Evolutionary conservation across 2,329 filamentous ascomycete species (phyloP).

Genomic region (Fusarium aywerte): DNA sequence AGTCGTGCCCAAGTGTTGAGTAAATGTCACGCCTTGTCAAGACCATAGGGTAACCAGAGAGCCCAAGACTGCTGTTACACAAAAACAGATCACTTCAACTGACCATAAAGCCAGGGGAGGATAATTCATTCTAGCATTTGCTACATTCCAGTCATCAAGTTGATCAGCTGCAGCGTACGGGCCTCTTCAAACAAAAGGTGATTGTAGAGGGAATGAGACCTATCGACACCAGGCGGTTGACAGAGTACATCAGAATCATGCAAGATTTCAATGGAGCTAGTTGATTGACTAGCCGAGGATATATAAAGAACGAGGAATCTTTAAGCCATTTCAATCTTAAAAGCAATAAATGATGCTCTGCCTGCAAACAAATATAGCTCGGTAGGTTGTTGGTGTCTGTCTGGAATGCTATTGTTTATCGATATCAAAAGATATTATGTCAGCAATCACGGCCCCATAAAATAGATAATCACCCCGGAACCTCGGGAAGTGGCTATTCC

Average conservation of each 20-base stretch:
- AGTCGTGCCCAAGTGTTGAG: background rate
- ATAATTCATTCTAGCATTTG: background rate
- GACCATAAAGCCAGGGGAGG: background rate
- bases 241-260: too few relatives aligned
- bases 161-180: background rate
- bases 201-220: background rate
- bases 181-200: too few relatives aligned
- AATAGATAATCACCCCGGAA: conserved; percentile 25
- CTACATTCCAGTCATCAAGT: conserved; percentile 30
- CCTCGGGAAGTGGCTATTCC: conserved; percentile 38
- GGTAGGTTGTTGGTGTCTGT: background rate
- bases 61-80: background rate
- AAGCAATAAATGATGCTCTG: background rate
- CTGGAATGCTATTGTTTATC: conserved; percentile 2
- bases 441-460: background rate
- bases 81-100: background rate
- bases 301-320: too few relatives aligned
- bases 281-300: too few relatives aligned
- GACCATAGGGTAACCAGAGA: background rate
- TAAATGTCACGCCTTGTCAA: background rate
- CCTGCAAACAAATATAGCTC: background rate
- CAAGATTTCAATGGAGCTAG: too few relatives aligned
- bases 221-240: background rate
- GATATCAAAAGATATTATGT: conserved; percentile 4
- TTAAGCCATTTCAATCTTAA: background rate